Evolutionary conservation across 805 yeast genomes (phyloP).

Genomic region (Pichia scutulata): DNA sequence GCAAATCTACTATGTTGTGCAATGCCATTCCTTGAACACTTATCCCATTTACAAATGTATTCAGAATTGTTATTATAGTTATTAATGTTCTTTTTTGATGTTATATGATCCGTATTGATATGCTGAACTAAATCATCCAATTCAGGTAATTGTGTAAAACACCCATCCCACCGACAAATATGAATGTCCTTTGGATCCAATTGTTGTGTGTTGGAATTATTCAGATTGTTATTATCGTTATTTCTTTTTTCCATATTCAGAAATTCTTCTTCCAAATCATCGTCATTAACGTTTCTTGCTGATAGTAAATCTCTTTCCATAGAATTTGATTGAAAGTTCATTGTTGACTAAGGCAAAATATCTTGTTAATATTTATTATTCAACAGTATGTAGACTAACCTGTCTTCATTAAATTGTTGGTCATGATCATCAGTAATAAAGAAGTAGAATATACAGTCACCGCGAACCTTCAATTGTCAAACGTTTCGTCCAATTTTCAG

Average conservation of each 20-base stretch:
- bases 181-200: slow-evolving; percentile 1
- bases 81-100: slow-evolving; percentile 11
- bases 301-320: slow-evolving; percentile 1
- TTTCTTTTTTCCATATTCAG: slow-evolving; percentile 15
- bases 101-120: slow-evolving; percentile 32
- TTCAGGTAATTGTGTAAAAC: slow-evolving; percentile 25
- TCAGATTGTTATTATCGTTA: background rate
- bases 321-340: slow-evolving; percentile 7
- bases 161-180: slow-evolving; percentile 33
- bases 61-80: slow-evolving; percentile 16
- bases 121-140: slow-evolving; percentile 35
- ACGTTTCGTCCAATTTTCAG: background rate
- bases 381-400: too few species aligned
- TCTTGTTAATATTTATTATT: background rate
- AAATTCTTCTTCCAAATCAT: slow-evolving; percentile 19
- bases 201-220: background rate
- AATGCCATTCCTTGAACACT: slow-evolving; percentile 45
- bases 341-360: background rate
- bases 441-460: background rate
- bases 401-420: too few species aligned
- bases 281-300: slow-evolving; percentile 11
- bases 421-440: background rate
- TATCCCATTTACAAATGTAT: slow-evolving; percentile 55
- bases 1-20: slow-evolving; percentile 50
- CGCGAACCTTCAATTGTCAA: background rate